Evolutionary conservation across 495 filamentous ascomycete genomes (phyloP), one percentile per base, ranked within the genome.

Genomic region (Hypomontagnella monticulosa): DNA sequence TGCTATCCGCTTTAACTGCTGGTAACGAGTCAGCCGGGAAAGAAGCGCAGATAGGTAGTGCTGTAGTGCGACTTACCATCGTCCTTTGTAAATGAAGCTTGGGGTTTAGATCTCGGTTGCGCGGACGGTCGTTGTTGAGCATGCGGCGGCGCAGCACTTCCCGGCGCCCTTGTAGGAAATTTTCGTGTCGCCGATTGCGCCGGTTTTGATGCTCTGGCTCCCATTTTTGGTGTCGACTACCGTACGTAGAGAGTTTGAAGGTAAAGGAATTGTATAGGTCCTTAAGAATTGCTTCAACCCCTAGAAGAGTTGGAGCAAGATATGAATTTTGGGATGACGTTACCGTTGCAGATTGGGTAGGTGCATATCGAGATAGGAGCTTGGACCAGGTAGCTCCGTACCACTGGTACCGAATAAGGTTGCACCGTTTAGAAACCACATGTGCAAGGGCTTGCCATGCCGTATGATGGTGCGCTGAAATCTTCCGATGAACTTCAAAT

Each of bases 161-260:
- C 75, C 1, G 77, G 72, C 12, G 76, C 61, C 53, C 77, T 71
- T 7, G 76, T 62, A 8, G 80, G 80, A 46, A 80, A 82, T 30
- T 76, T 80, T 32, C 80, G 79, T 53, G 71, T 63, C 4, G 66
- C 71, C 27, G 73, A 63, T 48, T 80, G 73, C 37, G 73, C 78
- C 2, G 78, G 71, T 55, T 73, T 75, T 16, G 73, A 71, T 46
- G 68, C 67, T 36, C 67, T 73, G 14, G 73, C 56, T 42, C 67
- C 71, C 71, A 71, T 71, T 42, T 14, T 65, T 8, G n/a, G 4
- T 37, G 19, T 32, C 43, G 37, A 4, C 23, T 46, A 3, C 23
- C 23, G 11, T 49, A 49, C 20, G 30, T 36, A 9, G 4, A 11
- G 12, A 38, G 38, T 15, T 16, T 36, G 11, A 2, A 53, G 12